phyloP scores from a whole-genome alignment of 2,329 filamentous ascomycete species.

The Pseudomassariella vexata region DNA sequence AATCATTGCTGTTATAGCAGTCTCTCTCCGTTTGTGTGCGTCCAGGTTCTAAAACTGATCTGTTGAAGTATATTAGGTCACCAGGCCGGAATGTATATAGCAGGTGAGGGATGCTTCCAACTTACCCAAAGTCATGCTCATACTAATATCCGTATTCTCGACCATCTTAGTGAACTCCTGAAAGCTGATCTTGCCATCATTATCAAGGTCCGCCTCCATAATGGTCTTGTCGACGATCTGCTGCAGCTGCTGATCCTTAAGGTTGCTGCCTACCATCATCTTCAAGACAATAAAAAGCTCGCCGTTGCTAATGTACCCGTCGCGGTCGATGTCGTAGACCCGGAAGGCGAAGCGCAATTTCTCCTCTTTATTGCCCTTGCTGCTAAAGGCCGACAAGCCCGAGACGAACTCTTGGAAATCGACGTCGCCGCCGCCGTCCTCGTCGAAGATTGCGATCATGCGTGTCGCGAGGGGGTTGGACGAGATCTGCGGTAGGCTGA shows the following conservation, averaged over 20 bases:
- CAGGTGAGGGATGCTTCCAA: slow-evolving; percentile 12
- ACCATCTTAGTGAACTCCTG: slow-evolving; percentile 99
- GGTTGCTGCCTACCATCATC: slow-evolving; percentile 99
- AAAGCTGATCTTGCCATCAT: slow-evolving; percentile 97
- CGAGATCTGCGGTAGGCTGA: slow-evolving; percentile 93
- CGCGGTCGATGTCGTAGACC: slow-evolving; percentile 98
- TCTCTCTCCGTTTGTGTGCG: too few species aligned
- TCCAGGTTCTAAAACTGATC: slow-evolving; percentile 23
- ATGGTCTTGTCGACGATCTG: slow-evolving; percentile 99
- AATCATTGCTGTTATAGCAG: too few species aligned
- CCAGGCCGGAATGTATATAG: not conserved
- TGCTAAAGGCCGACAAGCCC: slow-evolving; percentile 89
- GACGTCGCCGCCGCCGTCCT: slow-evolving; percentile 94
- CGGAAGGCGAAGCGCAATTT: slow-evolving; percentile 98
- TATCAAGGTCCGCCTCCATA: slow-evolving; percentile 96
- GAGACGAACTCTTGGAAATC: slow-evolving; percentile 99
- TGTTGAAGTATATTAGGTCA: slow-evolving; percentile 4
- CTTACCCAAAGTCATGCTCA: slow-evolving; percentile 68
- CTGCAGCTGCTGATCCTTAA: slow-evolving; percentile 98
- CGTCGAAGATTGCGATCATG: slow-evolving; percentile 99
- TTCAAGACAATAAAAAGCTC: slow-evolving; percentile 99
- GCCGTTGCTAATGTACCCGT: slow-evolving; percentile 97
- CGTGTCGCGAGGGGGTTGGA: slow-evolving; percentile 95
- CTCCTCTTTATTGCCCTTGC: slow-evolving; percentile 98
- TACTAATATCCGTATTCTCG: slow-evolving; percentile 79